Base-by-base conservation (phyloP, 129 eudicot genomes). In the Artemisia tridentata region DNA sequence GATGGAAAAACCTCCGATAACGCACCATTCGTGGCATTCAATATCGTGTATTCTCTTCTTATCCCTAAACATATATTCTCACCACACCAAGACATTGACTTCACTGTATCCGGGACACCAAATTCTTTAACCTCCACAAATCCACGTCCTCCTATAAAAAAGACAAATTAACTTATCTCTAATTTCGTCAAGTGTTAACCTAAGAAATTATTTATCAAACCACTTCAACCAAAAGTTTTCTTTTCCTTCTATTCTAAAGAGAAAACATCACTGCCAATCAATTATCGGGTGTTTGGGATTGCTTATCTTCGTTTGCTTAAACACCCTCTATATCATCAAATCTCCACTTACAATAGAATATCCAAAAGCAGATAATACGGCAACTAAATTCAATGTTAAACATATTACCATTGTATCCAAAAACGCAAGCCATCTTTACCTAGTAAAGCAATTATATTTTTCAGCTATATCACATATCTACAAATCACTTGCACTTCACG, bases 41-140 rank as follows among this genome's bases (percentile, higher is more conserved):
- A 27, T 80, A 95, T 90, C 53, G 79, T 77, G 66, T 95, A 95
- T 55, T 95, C 99, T 84, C 85, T 95, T 72, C 83, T 84, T 58
- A 95, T 84, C 29, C 99, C 99, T 74, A 95, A 57, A 75, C 99
- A 95, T 76, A 95, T 90, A 63, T 95, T 95, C 78, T 95, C 99
- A 20, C 99, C 99, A 82, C 97, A 95, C 99, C 99, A 95, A 52
- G 99, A 78, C 93, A 95, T 82, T 49, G 99, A 95, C 77, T 95
- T 95, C 59, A 95, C 97, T 7, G 79, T 74, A 74, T 95, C 99
- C 2, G 99, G 99, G 56, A 90, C 91, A 54, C 97, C 84, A 78
- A 80, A 95, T 63, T 95, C 99, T 79, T 90, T 95, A 74, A 95
- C 97, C 80, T 95, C 99, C 63, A 90, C 99, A 72, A 95, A 95